phyloP scores from a whole-genome alignment of 2,329 filamentous ascomycete genomes.

The Cercospora sojina region DNA sequence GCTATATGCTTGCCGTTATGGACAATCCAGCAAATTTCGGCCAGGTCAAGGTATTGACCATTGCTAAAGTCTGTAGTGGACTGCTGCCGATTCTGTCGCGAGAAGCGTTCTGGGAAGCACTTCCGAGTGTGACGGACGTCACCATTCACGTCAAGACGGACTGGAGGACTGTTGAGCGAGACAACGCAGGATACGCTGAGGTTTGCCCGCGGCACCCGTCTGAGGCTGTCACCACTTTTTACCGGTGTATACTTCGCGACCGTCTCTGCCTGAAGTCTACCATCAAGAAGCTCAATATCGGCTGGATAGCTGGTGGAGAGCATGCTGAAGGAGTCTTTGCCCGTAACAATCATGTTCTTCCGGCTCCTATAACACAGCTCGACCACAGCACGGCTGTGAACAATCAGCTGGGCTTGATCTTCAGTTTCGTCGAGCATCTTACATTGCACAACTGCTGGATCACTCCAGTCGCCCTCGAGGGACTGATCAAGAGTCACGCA shows the following conservation, averaged over 20 bases:
- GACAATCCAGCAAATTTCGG: slow-evolving; percentile 58
- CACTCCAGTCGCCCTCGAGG: slow-evolving; percentile 57
- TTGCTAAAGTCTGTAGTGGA: slow-evolving; percentile 64
- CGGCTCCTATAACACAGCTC: slow-evolving; percentile 54
- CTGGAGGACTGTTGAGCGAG: slow-evolving; percentile 60
- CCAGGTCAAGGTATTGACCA: slow-evolving; percentile 58
- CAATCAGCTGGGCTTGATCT: slow-evolving; percentile 30
- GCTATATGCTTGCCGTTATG: slow-evolving; percentile 64
- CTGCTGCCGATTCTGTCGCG: slow-evolving; percentile 58
- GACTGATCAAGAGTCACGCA: slow-evolving; percentile 53
- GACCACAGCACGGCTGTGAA: slow-evolving; percentile 25
- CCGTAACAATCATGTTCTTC: slow-evolving; percentile 62
- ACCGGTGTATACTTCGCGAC: slow-evolving; percentile 47
- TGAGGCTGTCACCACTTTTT: slow-evolving; percentile 53
- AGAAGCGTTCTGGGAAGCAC: slow-evolving; percentile 60
- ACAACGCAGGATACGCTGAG: slow-evolving; percentile 53
- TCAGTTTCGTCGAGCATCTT: slow-evolving; percentile 59
- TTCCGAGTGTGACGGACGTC: slow-evolving; percentile 56
- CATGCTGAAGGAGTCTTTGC: slow-evolving; percentile 61
- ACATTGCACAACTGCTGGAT: slow-evolving; percentile 70
- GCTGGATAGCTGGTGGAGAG: slow-evolving; percentile 68
- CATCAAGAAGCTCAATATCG: slow-evolving; percentile 61
- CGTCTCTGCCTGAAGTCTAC: slow-evolving; percentile 47
- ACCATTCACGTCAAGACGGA: slow-evolving; percentile 64
- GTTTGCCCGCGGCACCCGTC: slow-evolving; percentile 54